Conservation (phyloP, 345 rosid genomes). For the Citrus glauca region DNA sequence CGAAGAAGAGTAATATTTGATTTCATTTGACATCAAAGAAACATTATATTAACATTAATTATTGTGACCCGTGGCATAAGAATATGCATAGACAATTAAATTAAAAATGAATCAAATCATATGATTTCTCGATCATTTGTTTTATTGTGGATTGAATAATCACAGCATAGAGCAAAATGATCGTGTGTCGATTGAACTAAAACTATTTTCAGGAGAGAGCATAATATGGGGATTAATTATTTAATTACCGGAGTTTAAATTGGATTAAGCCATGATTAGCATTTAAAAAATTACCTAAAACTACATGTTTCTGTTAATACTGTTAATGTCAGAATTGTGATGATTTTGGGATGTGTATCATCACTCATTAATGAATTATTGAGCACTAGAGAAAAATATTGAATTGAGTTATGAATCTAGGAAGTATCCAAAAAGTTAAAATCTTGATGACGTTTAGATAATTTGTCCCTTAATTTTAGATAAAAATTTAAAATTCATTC, state of each 20-base stretch:
- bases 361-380: background rate
- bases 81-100: no score
- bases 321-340: background rate
- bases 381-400: background rate
- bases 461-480: background rate
- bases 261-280: no score
- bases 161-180: background rate
- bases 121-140: background rate
- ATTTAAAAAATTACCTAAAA: background rate
- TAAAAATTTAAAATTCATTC: background rate
- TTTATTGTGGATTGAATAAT: background rate
- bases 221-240: no score
- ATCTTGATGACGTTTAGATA: background rate
- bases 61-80: background rate
- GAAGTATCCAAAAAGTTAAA: background rate
- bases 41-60: no score
- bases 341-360: background rate
- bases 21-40: no score
- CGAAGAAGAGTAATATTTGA: no score
- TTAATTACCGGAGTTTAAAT: no score
- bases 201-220: no score
- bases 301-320: background rate
- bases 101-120: background rate
- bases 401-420: background rate
- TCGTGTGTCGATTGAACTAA: background rate